Evolutionary conservation across 768 basidiomycete genomes (phyloP), one percentile per base, ranked within the genome.

Genomic region (Leccinum incarnatum): DNA sequence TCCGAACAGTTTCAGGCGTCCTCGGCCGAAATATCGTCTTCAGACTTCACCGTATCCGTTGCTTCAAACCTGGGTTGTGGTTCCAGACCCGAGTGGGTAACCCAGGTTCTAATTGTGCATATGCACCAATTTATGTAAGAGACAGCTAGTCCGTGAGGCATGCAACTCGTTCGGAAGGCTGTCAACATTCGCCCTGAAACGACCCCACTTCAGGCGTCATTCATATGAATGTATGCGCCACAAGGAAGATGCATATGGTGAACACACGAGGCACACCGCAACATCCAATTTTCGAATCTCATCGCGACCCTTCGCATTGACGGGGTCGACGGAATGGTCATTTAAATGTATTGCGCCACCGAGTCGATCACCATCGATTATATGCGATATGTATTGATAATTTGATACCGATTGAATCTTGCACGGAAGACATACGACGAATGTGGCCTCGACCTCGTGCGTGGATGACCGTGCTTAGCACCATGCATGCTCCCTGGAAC

Each of bases 401-500:
- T 42, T 42, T 45, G 42, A 45, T 45, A 19, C 42, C 42, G 42
- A 21, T 45, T 45, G 19, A 11, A 45, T 45, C 42, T 45, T 45
- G 42, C 11, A 45, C 15, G 14, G 23, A 27, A 17, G 15, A 48
- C 3, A 6, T 19, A 34, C 1, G 12, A 45, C 53, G 27, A 42
- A 51, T 9, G n/a, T 21, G 11, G 51, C 25, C 30, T 30, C 37
- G 25, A 54, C 49, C 58, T 25, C 36, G 59, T 54, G 62, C 63
- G 5, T 14, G 27, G 34, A 45, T 23, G 27, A 62, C 11, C 2
- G 19, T 45, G 11, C 5, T 19, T 1, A 12, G 2, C 21, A 51
- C 15, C 25, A 12, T 11, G 47, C 23, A 37, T 11, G 11, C 34
- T 34, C 34, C 37, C 34, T 4, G n/a, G 12, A 51, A 40, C 47